These are phyloP conservation scores for Astragalus membranaceus DNA, from an alignment of 306 rosid genomes.

Conservation along the genomic window DNA sequence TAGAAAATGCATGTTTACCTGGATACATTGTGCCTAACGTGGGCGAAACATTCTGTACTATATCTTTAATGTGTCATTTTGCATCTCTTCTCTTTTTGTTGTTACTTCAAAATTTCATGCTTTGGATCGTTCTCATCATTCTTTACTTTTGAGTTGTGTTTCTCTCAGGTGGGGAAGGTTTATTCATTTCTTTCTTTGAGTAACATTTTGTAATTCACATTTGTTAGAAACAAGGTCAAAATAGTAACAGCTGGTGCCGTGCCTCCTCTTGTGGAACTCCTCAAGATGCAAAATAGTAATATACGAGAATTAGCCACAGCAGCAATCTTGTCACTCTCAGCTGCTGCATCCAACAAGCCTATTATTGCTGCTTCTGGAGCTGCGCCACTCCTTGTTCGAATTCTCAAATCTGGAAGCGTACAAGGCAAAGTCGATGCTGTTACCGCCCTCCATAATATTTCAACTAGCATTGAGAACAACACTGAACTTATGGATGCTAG, in stretches of 20 bases:
- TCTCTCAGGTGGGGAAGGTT: not conserved
- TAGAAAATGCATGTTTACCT: not conserved
- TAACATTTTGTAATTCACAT: constrained; percentile 30
- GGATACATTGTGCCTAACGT: not conserved
- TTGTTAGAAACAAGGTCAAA: constrained; percentile 72
- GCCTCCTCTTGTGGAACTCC: constrained; percentile 77
- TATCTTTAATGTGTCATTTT: not conserved
- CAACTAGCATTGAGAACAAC: constrained; percentile 45
- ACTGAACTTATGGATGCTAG: constrained; percentile 54
- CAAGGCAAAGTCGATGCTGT: constrained; percentile 89
- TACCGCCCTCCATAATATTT: constrained; percentile 72
- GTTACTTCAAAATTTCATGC: constrained; percentile 2
- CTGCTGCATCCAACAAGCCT: constrained; percentile 70
- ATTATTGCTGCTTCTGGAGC: constrained; percentile 74
- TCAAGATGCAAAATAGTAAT: constrained; percentile 52
- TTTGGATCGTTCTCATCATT: not conserved
- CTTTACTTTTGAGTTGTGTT: constrained; percentile 13
- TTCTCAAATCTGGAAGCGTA: constrained; percentile 72
- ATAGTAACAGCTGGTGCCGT: constrained; percentile 74
- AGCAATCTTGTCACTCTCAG: constrained; percentile 76
- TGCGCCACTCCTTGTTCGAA: constrained; percentile 75
- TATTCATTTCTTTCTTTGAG: constrained; percentile 11
- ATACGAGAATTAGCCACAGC: constrained; percentile 79
- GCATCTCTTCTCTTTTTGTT: not conserved
- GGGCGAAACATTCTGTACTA: not conserved